Evolutionary conservation across 805 yeast genomes (phyloP).

Genomic region (Zygotorulaspora chibaensis): DNA sequence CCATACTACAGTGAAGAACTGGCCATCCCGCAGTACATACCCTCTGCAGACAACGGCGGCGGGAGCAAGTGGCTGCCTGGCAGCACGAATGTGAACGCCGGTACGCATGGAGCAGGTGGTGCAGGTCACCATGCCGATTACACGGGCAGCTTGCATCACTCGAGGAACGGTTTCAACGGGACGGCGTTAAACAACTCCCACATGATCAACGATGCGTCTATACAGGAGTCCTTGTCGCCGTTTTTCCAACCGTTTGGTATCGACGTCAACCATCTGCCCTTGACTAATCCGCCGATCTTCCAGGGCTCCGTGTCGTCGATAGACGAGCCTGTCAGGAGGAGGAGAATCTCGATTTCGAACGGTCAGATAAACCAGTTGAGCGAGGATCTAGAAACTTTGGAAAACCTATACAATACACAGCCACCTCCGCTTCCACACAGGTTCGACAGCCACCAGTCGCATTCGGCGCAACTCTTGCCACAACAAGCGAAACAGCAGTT

Average conservation of each 20-base stretch:
- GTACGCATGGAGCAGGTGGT: not conserved
- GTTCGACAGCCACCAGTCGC: conserved; percentile 3
- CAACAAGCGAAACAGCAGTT: conserved; percentile 14
- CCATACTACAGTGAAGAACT: not conserved
- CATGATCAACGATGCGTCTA: conserved; percentile 28
- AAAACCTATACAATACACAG: conserved; percentile 37
- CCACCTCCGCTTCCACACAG: conserved; percentile 22
- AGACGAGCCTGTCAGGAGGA: conserved; percentile 33
- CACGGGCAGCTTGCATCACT: not conserved
- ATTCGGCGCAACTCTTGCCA: not conserved
- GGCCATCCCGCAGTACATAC: not conserved
- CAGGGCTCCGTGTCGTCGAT: conserved; percentile 38
- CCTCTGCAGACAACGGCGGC: conserved; percentile 1
- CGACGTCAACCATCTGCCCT: conserved; percentile 41
- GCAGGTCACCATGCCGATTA: not conserved
- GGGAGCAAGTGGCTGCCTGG: not conserved
- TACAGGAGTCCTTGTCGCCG: conserved; percentile 39
- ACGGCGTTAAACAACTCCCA: conserved; percentile 22
- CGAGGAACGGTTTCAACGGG: conserved; percentile 1
- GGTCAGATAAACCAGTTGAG: conserved; percentile 80
- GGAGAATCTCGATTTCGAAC: conserved; percentile 76
- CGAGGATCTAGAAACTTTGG: conserved; percentile 37
- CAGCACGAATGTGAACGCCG: not conserved
- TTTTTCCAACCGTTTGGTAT: conserved; percentile 43
- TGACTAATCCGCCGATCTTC: conserved; percentile 45